Conservation (phyloP, 2,329 filamentous ascomycete species). For the Penicillium griseofulvum region DNA sequence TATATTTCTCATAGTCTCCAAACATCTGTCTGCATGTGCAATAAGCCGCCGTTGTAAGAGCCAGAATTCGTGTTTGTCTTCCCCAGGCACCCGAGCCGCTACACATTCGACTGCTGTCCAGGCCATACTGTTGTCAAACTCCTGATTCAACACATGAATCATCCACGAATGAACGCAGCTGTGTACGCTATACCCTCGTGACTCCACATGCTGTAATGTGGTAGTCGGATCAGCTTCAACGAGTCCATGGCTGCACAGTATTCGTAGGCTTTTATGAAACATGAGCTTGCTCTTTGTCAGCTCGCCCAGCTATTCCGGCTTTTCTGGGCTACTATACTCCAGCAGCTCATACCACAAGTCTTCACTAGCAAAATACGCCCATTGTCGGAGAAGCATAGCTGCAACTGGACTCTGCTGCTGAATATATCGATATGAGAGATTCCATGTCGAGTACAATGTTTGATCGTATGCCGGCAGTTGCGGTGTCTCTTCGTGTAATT, state of each 20-base stretch:
- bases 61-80: neutral
- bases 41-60: neutral
- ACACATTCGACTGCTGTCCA: neutral
- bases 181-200: conserved; percentile 8
- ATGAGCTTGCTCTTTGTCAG: neutral
- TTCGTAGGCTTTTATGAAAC: neutral
- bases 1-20: neutral
- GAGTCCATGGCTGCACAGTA: neutral
- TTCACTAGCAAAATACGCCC: conserved; percentile 7
- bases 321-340: neutral
- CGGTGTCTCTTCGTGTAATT: neutral
- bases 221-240: neutral
- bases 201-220: neutral
- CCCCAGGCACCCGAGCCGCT: neutral
- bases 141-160: conserved; percentile 4
- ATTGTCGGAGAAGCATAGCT: conserved; percentile 3
- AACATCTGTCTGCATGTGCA: neutral
- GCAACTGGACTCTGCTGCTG: neutral
- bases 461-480: conserved; percentile 1
- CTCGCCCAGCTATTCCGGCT: neutral
- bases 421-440: conserved; percentile 2
- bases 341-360: conserved; percentile 9
- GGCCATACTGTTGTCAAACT: neutral
- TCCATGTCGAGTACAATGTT: conserved; percentile 4
- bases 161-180: conserved; percentile 9